A percentile compares a stretch with the other conserved stretches of the same genome.
Conservation (phyloP, 768 basidiomycete genomes). For the Collybia sordida region DNA sequence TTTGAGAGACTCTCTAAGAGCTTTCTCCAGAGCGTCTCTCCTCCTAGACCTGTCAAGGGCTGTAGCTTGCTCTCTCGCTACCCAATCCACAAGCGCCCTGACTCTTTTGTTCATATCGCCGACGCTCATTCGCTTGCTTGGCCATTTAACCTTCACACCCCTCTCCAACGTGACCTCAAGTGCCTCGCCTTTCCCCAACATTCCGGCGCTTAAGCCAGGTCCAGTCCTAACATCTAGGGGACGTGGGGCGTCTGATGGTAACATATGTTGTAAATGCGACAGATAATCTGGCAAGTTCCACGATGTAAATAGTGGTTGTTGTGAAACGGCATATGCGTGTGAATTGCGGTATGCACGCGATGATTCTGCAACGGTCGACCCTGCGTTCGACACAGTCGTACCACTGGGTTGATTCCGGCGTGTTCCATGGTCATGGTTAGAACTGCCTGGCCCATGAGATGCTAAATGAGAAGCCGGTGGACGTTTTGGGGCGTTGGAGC, state of each 20-base stretch:
- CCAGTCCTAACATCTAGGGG: slow-evolving; percentile 70
- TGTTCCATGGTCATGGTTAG: slow-evolving; percentile 42
- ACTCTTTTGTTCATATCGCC: slow-evolving; percentile 97
- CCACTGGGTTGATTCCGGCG: slow-evolving; percentile 50
- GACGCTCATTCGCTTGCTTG: slow-evolving; percentile 92
- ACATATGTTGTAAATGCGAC: slow-evolving; percentile 78
- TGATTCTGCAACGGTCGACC: slow-evolving; percentile 41
- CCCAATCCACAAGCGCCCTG: slow-evolving; percentile 87
- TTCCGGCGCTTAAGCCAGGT: slow-evolving; percentile 11
- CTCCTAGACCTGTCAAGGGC: slow-evolving; percentile 71
- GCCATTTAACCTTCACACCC: slow-evolving; percentile 90
- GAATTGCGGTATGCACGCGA: slow-evolving; percentile 75
- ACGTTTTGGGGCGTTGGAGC: slow-evolving; percentile 37
- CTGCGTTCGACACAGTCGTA: slow-evolving; percentile 32
- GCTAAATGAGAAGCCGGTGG: slow-evolving; percentile 31
- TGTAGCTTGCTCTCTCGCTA: slow-evolving; percentile 83
- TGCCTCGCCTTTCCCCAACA: slow-evolving; percentile 44
- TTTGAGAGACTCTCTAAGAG: slow-evolving; percentile 35
- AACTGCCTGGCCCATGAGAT: slow-evolving; percentile 26
- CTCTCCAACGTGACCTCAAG: slow-evolving; percentile 66
- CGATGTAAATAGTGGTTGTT: slow-evolving; percentile 76
- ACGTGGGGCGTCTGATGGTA: slow-evolving; percentile 74
- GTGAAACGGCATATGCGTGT: slow-evolving; percentile 77
- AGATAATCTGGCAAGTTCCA: slow-evolving; percentile 96
- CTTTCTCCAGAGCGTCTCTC: slow-evolving; percentile 63